Conservation (phyloP, 78 protist genomes). For the Pirum gemmata region DNA sequence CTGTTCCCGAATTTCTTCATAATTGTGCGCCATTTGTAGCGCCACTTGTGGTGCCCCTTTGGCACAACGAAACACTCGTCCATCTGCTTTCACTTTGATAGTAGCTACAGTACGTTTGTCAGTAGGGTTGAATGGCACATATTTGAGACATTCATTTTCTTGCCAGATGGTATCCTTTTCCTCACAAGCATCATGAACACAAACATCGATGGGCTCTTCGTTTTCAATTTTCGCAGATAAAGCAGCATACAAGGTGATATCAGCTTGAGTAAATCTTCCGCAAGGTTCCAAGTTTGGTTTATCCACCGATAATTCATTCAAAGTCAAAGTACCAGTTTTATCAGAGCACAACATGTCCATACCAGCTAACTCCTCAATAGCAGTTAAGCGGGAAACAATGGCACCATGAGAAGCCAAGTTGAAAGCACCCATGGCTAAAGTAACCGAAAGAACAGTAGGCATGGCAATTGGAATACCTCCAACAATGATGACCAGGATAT, state of each 20-base stretch:
- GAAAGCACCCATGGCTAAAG: conserved; percentile 77
- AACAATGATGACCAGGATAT: conserved; percentile 61
- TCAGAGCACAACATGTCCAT: conserved; percentile 67
- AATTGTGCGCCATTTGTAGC: conserved; percentile 48
- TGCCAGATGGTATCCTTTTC: conserved; percentile 17
- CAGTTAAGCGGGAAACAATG: conserved; percentile 74
- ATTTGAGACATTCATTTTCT: not conserved
- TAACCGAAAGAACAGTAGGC: conserved; percentile 74
- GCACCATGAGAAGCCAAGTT: conserved; percentile 62
- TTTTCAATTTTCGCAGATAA: conserved; percentile 52
- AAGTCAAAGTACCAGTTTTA: conserved; percentile 94
- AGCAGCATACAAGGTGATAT: conserved; percentile 46
- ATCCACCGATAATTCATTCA: conserved; percentile 79
- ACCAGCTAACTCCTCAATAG: conserved; percentile 59
- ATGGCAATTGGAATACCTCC: conserved; percentile 73
- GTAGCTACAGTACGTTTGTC: conserved; percentile 49
- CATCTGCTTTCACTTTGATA: conserved; percentile 40
- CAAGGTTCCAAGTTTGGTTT: not conserved
- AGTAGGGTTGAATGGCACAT: conserved; percentile 75
- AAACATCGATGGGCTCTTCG: conserved; percentile 67
- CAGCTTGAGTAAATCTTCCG: conserved; percentile 41
- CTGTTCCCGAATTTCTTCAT: conserved; percentile 42
- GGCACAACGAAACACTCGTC: conserved; percentile 49
- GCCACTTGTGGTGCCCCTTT: conserved; percentile 80
- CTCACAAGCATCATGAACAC: conserved; percentile 44